phyloP scores from a whole-genome alignment of 345 rosid species.

The Citrus mangshanensis region DNA sequence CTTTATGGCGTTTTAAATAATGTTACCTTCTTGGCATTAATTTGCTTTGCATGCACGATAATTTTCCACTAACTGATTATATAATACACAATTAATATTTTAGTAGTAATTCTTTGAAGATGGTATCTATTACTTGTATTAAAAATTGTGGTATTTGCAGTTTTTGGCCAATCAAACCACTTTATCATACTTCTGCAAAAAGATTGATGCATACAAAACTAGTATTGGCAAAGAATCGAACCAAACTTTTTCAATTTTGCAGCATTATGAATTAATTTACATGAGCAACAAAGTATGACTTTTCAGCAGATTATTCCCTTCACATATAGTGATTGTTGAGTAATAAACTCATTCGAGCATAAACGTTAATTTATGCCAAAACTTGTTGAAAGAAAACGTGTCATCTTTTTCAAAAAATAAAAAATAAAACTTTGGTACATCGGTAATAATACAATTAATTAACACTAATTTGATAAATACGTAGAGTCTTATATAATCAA shows the following conservation, averaged over 20 bases:
- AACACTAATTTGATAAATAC: no score
- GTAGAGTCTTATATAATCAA: no score
- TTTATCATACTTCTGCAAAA: background rate
- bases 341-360: background rate
- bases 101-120: background rate
- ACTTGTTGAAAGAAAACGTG: no score
- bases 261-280: background rate
- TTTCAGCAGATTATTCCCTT: background rate
- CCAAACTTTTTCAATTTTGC: slow-evolving; percentile 1
- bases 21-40: background rate
- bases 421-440: no score
- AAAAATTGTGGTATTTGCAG: background rate
- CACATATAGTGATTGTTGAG: background rate
- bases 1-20: background rate
- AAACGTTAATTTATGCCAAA: background rate
- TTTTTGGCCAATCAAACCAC: background rate
- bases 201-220: background rate
- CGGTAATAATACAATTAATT: no score
- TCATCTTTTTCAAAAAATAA: no score
- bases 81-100: background rate
- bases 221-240: slow-evolving; percentile 8
- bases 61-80: background rate
- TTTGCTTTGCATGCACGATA: background rate
- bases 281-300: background rate
- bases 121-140: background rate